Evolutionary conservation across 1,139 yeast genomes (phyloP).

Genomic region (Zygotorulaspora mrakii): DNA sequence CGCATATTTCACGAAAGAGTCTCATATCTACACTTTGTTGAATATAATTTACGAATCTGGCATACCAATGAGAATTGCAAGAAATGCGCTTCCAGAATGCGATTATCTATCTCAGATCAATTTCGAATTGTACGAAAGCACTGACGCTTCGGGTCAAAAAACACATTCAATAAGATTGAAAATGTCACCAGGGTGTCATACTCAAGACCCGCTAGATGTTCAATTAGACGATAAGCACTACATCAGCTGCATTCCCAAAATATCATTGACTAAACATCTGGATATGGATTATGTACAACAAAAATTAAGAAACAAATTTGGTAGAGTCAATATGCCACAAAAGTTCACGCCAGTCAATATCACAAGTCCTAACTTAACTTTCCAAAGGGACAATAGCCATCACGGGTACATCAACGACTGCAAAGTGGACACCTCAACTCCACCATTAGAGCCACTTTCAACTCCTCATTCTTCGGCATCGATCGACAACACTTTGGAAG

Average conservation of each 20-base stretch:
- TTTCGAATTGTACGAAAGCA: constrained; percentile 86
- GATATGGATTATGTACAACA: constrained; percentile 88
- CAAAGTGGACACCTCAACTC: constrained; percentile 9
- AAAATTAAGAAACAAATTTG: constrained; percentile 74
- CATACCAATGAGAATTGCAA: constrained; percentile 86
- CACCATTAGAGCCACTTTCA: constrained; percentile 13
- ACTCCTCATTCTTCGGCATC: constrained; percentile 13
- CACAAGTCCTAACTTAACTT: constrained; percentile 53
- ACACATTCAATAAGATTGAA: constrained; percentile 85
- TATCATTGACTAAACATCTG: constrained; percentile 84
- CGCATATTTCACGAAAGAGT: constrained; percentile 92
- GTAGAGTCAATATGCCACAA: constrained; percentile 86
- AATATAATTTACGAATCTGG: constrained; percentile 93
- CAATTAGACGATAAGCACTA: constrained; percentile 95
- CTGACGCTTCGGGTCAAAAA: constrained; percentile 63
- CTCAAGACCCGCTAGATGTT: constrained; percentile 95
- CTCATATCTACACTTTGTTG: constrained; percentile 89
- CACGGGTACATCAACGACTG: constrained; percentile 3
- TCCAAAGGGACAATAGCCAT: constrained; percentile 21
- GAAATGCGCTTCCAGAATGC: constrained; percentile 93
- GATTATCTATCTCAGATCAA: constrained; percentile 94
- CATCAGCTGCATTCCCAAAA: constrained; percentile 90
- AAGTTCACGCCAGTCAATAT: constrained; percentile 87
- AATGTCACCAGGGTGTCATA: constrained; percentile 95
- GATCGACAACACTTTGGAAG: constrained; percentile 8